phyloP scores from a whole-genome alignment of 345 rosid species.

The Bretschneidera sinensis region DNA sequence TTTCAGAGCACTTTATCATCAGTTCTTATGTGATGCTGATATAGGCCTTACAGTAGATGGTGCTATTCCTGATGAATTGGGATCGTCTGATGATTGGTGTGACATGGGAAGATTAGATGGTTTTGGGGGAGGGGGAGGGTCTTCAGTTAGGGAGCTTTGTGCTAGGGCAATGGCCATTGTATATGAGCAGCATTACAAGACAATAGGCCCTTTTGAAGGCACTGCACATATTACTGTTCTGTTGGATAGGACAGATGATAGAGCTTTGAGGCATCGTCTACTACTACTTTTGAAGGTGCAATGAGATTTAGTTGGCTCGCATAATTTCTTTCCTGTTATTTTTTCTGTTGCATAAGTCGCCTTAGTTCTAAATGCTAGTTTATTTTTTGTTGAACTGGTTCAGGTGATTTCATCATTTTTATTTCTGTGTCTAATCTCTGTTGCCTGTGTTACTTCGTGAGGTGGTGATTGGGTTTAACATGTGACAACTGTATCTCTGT shows the following conservation, averaged over 20 bases:
- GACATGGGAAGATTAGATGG: constrained; percentile 97
- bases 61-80: constrained; percentile 91
- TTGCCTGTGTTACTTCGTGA: not conserved
- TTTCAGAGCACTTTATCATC: constrained; percentile 96
- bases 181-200: constrained; percentile 84
- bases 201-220: constrained; percentile 94
- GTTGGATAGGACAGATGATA: constrained; percentile 91
- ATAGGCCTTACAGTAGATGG: constrained; percentile 94
- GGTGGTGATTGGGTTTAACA: not conserved
- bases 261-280: constrained; percentile 96
- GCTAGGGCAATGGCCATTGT: constrained; percentile 99
- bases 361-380: not conserved
- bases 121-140: constrained; percentile 98
- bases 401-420: not conserved
- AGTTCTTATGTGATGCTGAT: constrained; percentile 97
- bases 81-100: constrained; percentile 99
- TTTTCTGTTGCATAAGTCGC: not conserved
- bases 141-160: constrained; percentile 98
- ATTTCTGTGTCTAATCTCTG: not conserved
- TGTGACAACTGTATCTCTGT: no score
- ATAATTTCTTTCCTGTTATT: constrained; percentile 4
- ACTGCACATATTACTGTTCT: constrained; percentile 91
- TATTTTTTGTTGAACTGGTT: not conserved
- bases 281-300: constrained; percentile 88
- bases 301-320: not conserved